A percentile compares a stretch with the other conserved stretches of the same genome.
phyloP scores from a whole-genome alignment of 116 monocot species.

The Thalassia testudinum region DNA sequence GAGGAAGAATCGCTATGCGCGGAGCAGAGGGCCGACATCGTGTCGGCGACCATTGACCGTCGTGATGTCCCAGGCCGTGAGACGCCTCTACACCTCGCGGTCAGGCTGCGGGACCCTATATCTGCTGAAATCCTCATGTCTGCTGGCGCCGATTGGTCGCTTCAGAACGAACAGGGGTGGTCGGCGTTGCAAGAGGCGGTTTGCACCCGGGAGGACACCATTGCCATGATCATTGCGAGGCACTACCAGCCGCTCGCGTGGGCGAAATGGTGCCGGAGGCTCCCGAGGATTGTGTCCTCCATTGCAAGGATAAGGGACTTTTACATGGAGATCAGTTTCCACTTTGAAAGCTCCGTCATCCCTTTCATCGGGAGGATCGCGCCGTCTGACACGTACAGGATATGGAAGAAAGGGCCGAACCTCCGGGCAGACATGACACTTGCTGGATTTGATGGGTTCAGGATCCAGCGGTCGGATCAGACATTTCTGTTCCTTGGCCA shows the following conservation, averaged over 20 bases:
- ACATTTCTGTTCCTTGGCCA: constrained; percentile 83
- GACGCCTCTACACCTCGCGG: constrained; percentile 92
- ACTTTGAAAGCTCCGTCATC: constrained; percentile 77
- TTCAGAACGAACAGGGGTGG: constrained; percentile 95
- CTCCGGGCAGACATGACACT: constrained; percentile 91
- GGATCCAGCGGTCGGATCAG: constrained; percentile 87
- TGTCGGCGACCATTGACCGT: constrained; percentile 60
- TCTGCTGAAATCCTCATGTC: constrained; percentile 84
- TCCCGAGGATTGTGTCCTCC: constrained; percentile 71
- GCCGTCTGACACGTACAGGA: constrained; percentile 66
- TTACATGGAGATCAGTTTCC: constrained; percentile 84
- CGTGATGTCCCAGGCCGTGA: constrained; percentile 79
- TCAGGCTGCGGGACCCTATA: constrained; percentile 68
- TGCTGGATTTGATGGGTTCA: constrained; percentile 82
- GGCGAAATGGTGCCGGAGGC: constrained; percentile 80
- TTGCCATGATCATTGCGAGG: constrained; percentile 54
- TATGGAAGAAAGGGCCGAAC: constrained; percentile 83
- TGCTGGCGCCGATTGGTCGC: constrained; percentile 89
- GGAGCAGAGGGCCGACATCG: constrained; percentile 51
- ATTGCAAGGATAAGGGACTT: constrained; percentile 54
- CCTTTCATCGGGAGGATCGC: constrained; percentile 73
- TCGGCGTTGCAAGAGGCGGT: constrained; percentile 88
- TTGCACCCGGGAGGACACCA: constrained; percentile 64
- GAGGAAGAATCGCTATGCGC: constrained; percentile 63
- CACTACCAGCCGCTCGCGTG: constrained; percentile 85